Conservation (phyloP, 2,329 filamentous ascomycete species). For the Juglanconis oblonga region DNA sequence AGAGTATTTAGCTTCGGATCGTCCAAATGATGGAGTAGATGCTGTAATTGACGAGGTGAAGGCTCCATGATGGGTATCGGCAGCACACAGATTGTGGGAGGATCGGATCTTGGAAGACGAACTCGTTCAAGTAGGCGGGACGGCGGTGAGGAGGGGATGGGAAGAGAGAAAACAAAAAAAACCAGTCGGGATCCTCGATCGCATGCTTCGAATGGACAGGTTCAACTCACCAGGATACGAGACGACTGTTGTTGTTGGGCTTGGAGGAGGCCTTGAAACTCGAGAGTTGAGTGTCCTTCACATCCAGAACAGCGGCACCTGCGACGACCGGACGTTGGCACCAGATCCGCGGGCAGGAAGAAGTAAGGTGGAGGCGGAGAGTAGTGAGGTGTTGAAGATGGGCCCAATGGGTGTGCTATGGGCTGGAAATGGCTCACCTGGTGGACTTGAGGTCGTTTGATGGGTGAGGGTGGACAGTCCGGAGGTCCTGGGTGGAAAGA, state of each 20-base stretch:
- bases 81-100: constrained; percentile 8
- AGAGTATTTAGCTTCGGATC: constrained; percentile 5
- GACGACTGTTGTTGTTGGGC: constrained; percentile 31
- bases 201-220: constrained; percentile 29
- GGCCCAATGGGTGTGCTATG: constrained; percentile 7
- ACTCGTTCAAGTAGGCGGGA: constrained; percentile 6
- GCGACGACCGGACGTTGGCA: constrained; percentile 20
- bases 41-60: neutral
- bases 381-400: constrained; percentile 6
- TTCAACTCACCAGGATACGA: constrained; percentile 35
- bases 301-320: constrained; percentile 22
- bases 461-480: constrained; percentile 27
- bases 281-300: constrained; percentile 20
- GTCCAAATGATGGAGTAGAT: neutral
- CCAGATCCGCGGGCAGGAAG: constrained; percentile 9
- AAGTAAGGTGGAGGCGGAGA: constrained; percentile 4
- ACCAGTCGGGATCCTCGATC: constrained; percentile 28
- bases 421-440: constrained; percentile 25
- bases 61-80: neutral
- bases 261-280: constrained; percentile 24
- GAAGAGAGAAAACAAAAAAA: constrained; percentile 14
- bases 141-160: constrained; percentile 17
- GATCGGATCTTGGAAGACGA: neutral
- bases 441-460: constrained; percentile 25
- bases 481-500: constrained; percentile 28